A percentile compares a stretch with the other conserved stretches of the same genome.
Conservation (phyloP, 345 rosid species). For the Hypericum androsaemum region DNA sequence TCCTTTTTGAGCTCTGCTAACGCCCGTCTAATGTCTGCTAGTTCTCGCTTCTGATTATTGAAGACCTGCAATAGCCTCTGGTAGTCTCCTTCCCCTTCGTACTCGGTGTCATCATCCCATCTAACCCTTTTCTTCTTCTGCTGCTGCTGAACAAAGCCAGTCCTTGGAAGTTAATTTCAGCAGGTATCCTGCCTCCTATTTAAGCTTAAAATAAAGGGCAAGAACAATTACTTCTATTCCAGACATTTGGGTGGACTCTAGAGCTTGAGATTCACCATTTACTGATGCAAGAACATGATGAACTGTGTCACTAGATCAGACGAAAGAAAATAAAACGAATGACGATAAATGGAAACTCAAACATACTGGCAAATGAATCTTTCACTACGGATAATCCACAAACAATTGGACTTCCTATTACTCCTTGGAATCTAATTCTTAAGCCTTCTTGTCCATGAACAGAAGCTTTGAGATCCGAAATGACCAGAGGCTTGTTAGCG, state of each 20-base stretch:
- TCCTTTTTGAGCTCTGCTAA: slow-evolving; percentile 57
- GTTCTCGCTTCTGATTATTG: slow-evolving; percentile 44
- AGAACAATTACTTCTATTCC: slow-evolving; percentile 27
- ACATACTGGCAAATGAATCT: slow-evolving; percentile 29
- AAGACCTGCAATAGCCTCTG: slow-evolving; percentile 27
- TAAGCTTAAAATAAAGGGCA: neutral
- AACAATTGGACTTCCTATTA: slow-evolving; percentile 35
- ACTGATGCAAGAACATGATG: slow-evolving; percentile 19
- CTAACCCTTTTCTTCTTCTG: neutral
- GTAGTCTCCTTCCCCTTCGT: slow-evolving; percentile 30
- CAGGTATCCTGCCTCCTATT: too few species aligned
- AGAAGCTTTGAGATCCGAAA: slow-evolving; percentile 39
- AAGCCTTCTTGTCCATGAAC: slow-evolving; percentile 35
- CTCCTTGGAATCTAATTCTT: slow-evolving; percentile 48
- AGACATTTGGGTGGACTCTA: slow-evolving; percentile 13
- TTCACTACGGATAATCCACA: slow-evolving; percentile 40
- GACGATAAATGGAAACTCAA: neutral
- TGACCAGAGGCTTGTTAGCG: slow-evolving; percentile 41
- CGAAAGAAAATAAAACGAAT: neutral
- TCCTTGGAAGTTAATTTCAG: too few species aligned
- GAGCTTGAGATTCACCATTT: slow-evolving; percentile 25
- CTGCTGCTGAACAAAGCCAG: neutral
- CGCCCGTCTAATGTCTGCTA: slow-evolving; percentile 37
- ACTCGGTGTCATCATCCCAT: slow-evolving; percentile 34
- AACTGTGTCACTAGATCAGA: neutral